These are phyloP conservation scores for Austroboletus sp. DNA, from an alignment of 1,284 basidiomycete species.

Conservation along the genomic window DNA sequence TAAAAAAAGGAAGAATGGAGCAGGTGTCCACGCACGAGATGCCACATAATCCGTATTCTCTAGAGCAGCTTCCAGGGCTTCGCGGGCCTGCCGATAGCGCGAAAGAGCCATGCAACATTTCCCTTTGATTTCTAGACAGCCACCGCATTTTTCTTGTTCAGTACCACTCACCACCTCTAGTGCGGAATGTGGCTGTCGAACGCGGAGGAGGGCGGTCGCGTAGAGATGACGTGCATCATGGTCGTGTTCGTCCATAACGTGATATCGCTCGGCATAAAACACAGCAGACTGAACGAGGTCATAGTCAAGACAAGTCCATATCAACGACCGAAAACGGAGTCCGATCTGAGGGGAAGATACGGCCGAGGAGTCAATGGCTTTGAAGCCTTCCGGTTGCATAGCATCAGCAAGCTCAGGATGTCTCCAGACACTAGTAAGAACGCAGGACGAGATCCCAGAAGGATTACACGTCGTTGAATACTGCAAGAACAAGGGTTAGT, in stretches of 20 bases:
- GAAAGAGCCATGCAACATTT: slow-evolving; percentile 69
- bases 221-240: slow-evolving; percentile 83
- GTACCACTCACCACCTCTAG: slow-evolving; percentile 61
- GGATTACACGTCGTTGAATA: slow-evolving; percentile 11
- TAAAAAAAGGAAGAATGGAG: slow-evolving; percentile 10
- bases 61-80: slow-evolving; percentile 60
- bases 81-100: slow-evolving; percentile 63
- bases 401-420: slow-evolving; percentile 28
- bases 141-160: slow-evolving; percentile 55
- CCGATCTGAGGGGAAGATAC: slow-evolving; percentile 48
- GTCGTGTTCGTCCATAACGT: slow-evolving; percentile 55
- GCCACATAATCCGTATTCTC: slow-evolving; percentile 46
- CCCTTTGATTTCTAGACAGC: slow-evolving; percentile 73
- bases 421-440: slow-evolving; percentile 16
- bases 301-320: slow-evolving; percentile 74
- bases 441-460: slow-evolving; percentile 9
- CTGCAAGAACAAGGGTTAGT: slow-evolving; percentile 6
- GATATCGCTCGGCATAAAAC: slow-evolving; percentile 79
- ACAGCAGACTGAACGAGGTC: slow-evolving; percentile 68
- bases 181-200: slow-evolving; percentile 73
- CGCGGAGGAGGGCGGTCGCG: slow-evolving; percentile 67
- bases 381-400: slow-evolving; percentile 43
- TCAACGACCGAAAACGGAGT: slow-evolving; percentile 59
- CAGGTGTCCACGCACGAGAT: slow-evolving; percentile 42
- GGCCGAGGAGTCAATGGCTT: slow-evolving; percentile 33